phyloP scores from a whole-genome alignment of 768 basidiomycete species.

The Dentipellis fragilis region DNA sequence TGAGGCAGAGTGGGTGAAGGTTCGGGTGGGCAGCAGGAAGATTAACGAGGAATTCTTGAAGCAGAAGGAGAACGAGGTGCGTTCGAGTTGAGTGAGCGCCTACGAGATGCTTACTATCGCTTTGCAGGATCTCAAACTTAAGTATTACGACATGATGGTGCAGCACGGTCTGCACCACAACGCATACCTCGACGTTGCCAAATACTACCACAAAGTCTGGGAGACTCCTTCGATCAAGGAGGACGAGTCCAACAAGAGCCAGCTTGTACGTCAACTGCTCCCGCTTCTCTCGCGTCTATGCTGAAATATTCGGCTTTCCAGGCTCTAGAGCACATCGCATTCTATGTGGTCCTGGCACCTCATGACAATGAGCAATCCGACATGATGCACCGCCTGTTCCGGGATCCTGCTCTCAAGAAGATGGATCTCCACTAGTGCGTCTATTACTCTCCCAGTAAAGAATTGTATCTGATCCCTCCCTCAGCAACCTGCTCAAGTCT shows the following conservation, averaged over 20 bases:
- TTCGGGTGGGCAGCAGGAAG: constrained; percentile 84
- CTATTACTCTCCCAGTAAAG: neutral
- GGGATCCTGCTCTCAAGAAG: constrained; percentile 69
- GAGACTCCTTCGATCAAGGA: constrained; percentile 91
- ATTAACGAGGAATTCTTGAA: constrained; percentile 91
- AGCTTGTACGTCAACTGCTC: constrained; percentile 36
- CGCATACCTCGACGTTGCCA: constrained; percentile 87
- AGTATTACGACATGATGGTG: constrained; percentile 95
- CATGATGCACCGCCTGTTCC: constrained; percentile 83
- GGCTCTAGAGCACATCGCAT: constrained; percentile 92
- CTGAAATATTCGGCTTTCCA: constrained; percentile 21
- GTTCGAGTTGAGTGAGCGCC: constrained; percentile 13
- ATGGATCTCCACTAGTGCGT: constrained; percentile 74
- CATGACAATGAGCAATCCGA: constrained; percentile 97
- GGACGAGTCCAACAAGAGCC: constrained; percentile 62
- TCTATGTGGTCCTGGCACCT: constrained; percentile 87
- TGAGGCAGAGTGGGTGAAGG: constrained; percentile 89
- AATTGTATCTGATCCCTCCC: constrained; percentile 11
- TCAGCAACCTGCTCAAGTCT: constrained; percentile 89
- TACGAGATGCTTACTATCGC: neutral
- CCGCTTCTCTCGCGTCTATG: neutral
- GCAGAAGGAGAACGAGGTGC: constrained; percentile 79
- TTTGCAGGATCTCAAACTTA: constrained; percentile 86
- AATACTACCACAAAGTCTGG: constrained; percentile 95
- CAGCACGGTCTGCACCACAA: constrained; percentile 80